Conservation (phyloP, 192 early-diverging fungal species). For the Coemansia sp. region DNA sequence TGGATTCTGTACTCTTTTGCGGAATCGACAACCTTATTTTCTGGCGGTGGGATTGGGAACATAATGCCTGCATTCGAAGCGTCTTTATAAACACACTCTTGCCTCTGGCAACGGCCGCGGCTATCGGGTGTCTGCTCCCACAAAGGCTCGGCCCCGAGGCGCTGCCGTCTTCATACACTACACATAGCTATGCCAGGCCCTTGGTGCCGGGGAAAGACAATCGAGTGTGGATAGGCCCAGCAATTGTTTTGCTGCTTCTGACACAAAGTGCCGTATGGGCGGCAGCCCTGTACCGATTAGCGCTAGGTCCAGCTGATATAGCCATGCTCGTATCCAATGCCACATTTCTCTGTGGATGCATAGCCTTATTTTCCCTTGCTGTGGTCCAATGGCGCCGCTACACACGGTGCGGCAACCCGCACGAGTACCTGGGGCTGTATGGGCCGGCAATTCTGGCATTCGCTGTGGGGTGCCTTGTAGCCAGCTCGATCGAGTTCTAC, state of each 20-base stretch:
- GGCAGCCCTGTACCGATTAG: not conserved
- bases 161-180: not conserved
- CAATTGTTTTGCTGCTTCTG: constrained; percentile 8
- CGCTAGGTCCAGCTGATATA: no score
- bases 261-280: constrained; percentile 7
- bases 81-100: constrained; percentile 14
- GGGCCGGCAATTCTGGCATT: constrained; percentile 3
- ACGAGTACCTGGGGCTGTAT: constrained; percentile 21
- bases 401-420: not conserved
- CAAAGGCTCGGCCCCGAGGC: not conserved
- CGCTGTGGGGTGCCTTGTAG: not conserved
- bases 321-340: not conserved
- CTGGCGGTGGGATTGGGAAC: constrained; percentile 37
- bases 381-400: constrained; percentile 7
- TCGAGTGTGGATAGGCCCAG: constrained; percentile 32
- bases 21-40: not conserved
- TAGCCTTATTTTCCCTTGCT: not conserved
- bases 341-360: constrained; percentile 1
- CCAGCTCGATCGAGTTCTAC: constrained; percentile 8
- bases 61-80: constrained; percentile 7
- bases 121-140: constrained; percentile 9
- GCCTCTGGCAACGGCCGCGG: not conserved
- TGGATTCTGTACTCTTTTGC: not conserved
- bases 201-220: constrained; percentile 15
- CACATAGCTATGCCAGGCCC: not conserved